Base-by-base conservation (phyloP, 2,329 filamentous ascomycete genomes). In the Trichoderma atrobrunneum region DNA sequence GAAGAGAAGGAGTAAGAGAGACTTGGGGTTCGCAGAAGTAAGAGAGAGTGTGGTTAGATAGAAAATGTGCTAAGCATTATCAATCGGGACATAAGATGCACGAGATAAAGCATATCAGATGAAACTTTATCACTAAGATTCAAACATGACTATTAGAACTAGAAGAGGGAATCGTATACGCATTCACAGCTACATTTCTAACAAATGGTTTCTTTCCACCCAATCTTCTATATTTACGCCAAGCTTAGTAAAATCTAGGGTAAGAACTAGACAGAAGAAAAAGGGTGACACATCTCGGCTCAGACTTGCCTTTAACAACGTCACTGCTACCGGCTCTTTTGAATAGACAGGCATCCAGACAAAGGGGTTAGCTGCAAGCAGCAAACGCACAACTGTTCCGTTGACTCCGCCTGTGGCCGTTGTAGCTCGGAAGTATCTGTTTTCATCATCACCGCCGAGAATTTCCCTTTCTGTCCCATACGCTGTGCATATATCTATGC, bases 381-480 rank as follows among this genome's bases (percentile, higher is more conserved):
- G 78, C 79, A 87, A 89, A 89, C 86, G 74, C 87, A 82, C 86
- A 83, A 72, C 78, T 75, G 73, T 71, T 72, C 73, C 54, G 36
- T 60, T 71, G 65, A 73, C 72, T 73, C 74, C 73, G 73, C 66
- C 73, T 73, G 72, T 56, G 26, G 72, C 70, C 73, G 72, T 81
- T 80, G 76, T 79, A 82, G 85, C 87, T 93, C 90, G 86, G 90
- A 90, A 93, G 91, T 93, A 93, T 93, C 91, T 92, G 90, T 83
- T 82, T 78, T 83, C 57, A 83, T 92, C 90, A 91, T 92, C 90
- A 92, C 81, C 74, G 89, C 89, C 85, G 76, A 73, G 70, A 39
- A 62, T 6, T 71, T 56, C n/a, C 36, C 10, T 57, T 36, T 14
- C 51, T 51, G 32, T 24, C 21, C 4, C 18, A 61, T 51, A 24